Evolutionary conservation across 257 asterid genomes (phyloP), one percentile per base, ranked within the genome.

Genomic region (Apocynum venetum): DNA sequence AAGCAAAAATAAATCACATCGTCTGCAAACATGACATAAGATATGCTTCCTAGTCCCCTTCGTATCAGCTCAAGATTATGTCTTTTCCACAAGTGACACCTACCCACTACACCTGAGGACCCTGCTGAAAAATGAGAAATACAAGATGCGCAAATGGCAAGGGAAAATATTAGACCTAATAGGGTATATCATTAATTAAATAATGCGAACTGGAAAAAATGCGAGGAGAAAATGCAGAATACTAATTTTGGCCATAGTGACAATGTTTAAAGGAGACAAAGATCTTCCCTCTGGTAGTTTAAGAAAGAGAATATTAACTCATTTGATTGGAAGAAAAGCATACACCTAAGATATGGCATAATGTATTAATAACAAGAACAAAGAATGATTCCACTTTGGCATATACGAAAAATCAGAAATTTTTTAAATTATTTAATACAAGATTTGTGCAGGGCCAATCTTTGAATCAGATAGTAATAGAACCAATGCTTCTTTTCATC

Each of bases 21-120:
- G 51, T 20, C 67, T 59, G 70, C 76, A 82, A 81, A 46, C 47
- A 70, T 11, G 14, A 41, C 17, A 74, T 44, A 11, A 11, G 67
- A 74, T n/a, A 52, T 4, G 19, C 57, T 53, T 20, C 17, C n/a
- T 57, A 5, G n/a, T 25, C 47, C 15, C 61, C n/a, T 47, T 48
- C 6, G 11, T 52, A 48, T 64, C 19, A 41, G 31, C 15, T 40
- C 77, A 73, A 9, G 1, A 2, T 7, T 3, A 55, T 19, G 66
- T 43, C 17, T 5, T 76, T 64, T 64, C 79, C 17, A 36, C 38
- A 0, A 44, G 64, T 9, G 49, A 10, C 49, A 17, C 20, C n/a
- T 15, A 35, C 15, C 66, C 3, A 46, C 12, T 20, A 35, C 49
- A 44, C 48, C 48, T 6, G 4, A 52, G 36, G 10, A 17, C 6